Evolutionary conservation across 768 basidiomycete genomes (phyloP).

Genomic region (Russula sp.): DNA sequence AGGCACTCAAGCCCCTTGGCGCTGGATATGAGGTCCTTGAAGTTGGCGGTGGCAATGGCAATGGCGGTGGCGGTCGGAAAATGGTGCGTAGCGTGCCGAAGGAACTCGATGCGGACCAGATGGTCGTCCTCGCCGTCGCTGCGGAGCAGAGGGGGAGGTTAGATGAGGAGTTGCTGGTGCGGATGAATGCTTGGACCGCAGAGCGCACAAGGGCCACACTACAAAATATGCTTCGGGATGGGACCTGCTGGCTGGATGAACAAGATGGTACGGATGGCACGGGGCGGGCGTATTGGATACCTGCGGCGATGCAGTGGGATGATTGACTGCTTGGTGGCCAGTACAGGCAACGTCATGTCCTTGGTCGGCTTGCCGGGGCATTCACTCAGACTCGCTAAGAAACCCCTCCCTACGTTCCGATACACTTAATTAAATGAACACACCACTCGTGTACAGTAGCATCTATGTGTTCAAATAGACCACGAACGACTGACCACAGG

Average conservation of each 20-base stretch:
- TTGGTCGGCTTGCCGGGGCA: too few species aligned
- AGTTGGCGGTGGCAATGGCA: conserved; percentile 51
- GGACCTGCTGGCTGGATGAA: conserved; percentile 91
- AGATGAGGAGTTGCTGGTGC: conserved; percentile 52
- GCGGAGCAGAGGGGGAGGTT: conserved; percentile 63
- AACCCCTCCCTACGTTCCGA: too few species aligned
- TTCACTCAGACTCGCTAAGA: too few species aligned
- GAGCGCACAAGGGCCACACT: conserved; percentile 72
- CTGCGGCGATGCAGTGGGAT: conserved; percentile 84
- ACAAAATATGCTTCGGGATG: conserved; percentile 88
- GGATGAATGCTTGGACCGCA: conserved; percentile 63
- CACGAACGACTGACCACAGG: too few species aligned
- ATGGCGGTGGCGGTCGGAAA: conserved; percentile 37
- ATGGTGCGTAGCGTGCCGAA: conserved; percentile 88
- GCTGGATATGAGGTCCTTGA: conserved; percentile 87
- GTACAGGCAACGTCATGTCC: too few species aligned
- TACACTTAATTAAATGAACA: too few species aligned
- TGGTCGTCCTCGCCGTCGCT: conserved; percentile 70
- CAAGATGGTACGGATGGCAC: conserved; percentile 52
- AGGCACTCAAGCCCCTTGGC: conserved; percentile 78
- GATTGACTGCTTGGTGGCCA: conserved; percentile 29
- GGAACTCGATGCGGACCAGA: conserved; percentile 86
- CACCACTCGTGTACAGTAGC: too few species aligned
- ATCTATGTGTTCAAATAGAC: too few species aligned
- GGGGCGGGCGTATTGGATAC: conserved; percentile 78